Conservation (phyloP, 345 rosid species). For the Arabidopsis arenosa region DNA sequence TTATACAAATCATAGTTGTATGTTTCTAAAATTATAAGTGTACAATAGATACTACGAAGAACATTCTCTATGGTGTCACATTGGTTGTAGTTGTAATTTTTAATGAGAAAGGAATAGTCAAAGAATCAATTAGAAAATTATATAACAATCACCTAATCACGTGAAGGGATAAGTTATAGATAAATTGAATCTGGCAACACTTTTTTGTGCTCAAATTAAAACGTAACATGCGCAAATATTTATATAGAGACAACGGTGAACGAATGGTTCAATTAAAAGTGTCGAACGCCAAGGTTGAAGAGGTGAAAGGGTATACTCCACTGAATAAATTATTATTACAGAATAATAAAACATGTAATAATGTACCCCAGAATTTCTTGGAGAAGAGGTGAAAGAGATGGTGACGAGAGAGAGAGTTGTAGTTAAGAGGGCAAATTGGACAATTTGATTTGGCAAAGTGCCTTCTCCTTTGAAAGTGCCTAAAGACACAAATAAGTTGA, state of each 20-base stretch:
- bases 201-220: neutral
- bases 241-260: neutral
- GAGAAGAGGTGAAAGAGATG: too few relatives aligned
- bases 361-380: too few relatives aligned
- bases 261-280: neutral
- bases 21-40: neutral
- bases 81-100: neutral
- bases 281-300: neutral
- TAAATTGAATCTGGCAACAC: neutral
- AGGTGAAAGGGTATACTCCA: too few relatives aligned
- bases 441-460: too few relatives aligned
- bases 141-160: neutral
- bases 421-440: too few relatives aligned
- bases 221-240: neutral
- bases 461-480: too few relatives aligned
- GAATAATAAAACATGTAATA: too few relatives aligned
- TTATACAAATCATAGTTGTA: neutral
- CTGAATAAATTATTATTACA: too few relatives aligned
- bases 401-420: too few relatives aligned
- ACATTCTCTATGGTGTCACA: conserved; percentile 12
- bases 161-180: neutral
- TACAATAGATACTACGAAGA: conserved; percentile 1
- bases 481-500: too few relatives aligned
- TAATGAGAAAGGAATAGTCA: neutral
- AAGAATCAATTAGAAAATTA: neutral